Evolutionary conservation across 805 yeast genomes (phyloP).

Genomic region (Phaffomyces thermotolerans): DNA sequence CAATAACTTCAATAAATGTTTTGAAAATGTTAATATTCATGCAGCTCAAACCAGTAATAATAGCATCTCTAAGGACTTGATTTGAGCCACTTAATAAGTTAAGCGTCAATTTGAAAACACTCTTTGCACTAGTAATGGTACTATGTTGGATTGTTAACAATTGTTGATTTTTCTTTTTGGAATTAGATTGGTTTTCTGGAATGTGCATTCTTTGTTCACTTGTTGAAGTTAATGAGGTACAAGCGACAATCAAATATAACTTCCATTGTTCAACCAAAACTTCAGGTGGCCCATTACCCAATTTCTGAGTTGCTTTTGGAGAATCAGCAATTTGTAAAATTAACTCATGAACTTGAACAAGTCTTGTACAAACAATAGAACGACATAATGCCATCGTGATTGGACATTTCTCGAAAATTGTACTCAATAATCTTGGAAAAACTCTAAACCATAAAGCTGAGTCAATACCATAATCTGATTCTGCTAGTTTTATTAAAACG

Average conservation of each 20-base stretch:
- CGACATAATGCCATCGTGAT: slow-evolving; percentile 91
- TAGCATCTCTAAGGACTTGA: slow-evolving; percentile 69
- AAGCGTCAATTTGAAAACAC: slow-evolving; percentile 79
- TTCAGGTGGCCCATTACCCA: slow-evolving; percentile 50
- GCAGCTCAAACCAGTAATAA: slow-evolving; percentile 83
- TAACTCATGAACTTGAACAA: slow-evolving; percentile 78
- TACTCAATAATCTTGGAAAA: slow-evolving; percentile 66
- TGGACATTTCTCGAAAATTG: slow-evolving; percentile 76
- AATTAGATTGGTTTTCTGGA: slow-evolving; percentile 49
- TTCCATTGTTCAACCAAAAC: slow-evolving; percentile 81
- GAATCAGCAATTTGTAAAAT: slow-evolving; percentile 47
- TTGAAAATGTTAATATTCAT: slow-evolving; percentile 84
- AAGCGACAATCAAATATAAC: slow-evolving; percentile 81
- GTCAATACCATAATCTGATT: slow-evolving; percentile 90
- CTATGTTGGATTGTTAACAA: slow-evolving; percentile 80
- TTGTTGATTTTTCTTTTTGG: slow-evolving; percentile 72
- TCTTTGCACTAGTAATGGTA: slow-evolving; percentile 85
- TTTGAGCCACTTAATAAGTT: slow-evolving; percentile 73
- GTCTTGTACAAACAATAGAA: slow-evolving; percentile 78
- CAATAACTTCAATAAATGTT: slow-evolving; percentile 71
- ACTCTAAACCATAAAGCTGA: slow-evolving; percentile 93
- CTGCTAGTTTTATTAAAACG: slow-evolving; percentile 70
- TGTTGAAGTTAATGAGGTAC: slow-evolving; percentile 85
- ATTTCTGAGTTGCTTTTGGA: slow-evolving; percentile 23
- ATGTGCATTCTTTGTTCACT: slow-evolving; percentile 74